Conservation (phyloP, 2,329 filamentous ascomycete species). For the Monascus ruber region DNA sequence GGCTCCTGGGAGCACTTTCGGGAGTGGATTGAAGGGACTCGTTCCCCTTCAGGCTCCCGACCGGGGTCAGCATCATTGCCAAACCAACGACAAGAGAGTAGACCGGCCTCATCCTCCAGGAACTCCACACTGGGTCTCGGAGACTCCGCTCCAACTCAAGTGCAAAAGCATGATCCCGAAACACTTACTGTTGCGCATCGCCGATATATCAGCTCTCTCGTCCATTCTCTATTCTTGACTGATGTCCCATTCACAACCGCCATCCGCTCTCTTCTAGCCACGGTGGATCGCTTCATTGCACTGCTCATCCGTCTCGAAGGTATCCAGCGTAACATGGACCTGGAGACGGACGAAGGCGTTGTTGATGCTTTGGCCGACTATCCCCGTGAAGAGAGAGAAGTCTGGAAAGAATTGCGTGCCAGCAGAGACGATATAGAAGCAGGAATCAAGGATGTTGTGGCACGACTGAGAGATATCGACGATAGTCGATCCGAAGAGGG, state of each 20-base stretch:
- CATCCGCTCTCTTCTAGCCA: constrained; percentile 26
- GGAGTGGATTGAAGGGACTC: constrained; percentile 51
- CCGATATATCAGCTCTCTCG: constrained; percentile 59
- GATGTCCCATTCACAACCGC: constrained; percentile 28
- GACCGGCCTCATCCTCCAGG: neutral
- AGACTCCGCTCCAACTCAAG: constrained; percentile 1
- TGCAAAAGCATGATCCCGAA: constrained; percentile 63
- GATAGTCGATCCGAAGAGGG: constrained; percentile 35
- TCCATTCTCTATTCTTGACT: constrained; percentile 33
- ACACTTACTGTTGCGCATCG: constrained; percentile 70
- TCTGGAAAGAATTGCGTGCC: constrained; percentile 52
- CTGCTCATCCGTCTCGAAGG: constrained; percentile 63
- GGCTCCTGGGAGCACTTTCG: constrained; percentile 72
- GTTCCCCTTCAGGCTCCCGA: constrained; percentile 11
- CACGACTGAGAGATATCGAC: constrained; percentile 51
- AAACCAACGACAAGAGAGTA: neutral
- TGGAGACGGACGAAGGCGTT: constrained; percentile 72
- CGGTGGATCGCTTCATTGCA: constrained; percentile 72
- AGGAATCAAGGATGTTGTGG: constrained; percentile 52
- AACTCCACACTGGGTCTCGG: neutral
- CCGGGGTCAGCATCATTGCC: constrained; percentile 1
- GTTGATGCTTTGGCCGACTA: constrained; percentile 64
- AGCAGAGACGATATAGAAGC: constrained; percentile 54
- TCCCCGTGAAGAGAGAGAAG: constrained; percentile 58
- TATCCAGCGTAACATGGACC: constrained; percentile 66